Base-by-base conservation (phyloP, 2,329 filamentous ascomycete genomes). In the Pyrenophora graminea region DNA sequence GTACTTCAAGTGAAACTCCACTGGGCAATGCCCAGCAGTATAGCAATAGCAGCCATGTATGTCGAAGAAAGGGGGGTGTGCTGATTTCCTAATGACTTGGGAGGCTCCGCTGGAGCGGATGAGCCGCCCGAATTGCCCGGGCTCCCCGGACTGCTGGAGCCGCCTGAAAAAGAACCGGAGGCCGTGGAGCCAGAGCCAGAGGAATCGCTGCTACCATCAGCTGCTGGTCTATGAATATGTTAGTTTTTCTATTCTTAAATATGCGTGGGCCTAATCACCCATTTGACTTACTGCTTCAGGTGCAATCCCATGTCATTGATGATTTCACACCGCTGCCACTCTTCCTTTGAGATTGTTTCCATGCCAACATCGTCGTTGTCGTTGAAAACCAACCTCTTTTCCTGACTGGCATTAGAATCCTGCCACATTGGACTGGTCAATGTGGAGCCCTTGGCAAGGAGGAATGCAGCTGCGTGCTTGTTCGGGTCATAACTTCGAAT, bases 401-500 rank as follows among this genome's bases (percentile, higher is more conserved):
- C 60, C 9, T 61, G 47, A 1, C 49, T 61, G 2, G 48, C 46
- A n/a, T 54, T 56, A 25, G 62, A 69, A 1, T 51, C 52, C n/a
- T 64, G 53, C 70, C 70, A 72, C 2, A 52, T 55, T 0, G 69
- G 69, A 27, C 60, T 63, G 5, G 46, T 50, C 0, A 71, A 25
- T 42, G 57, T 43, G 6, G 48, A 37, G 2, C 62, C 62, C 5
- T 59, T 58, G 12, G 47, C 19, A 3, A 52, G 37, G 10, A 62
- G 41, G 21, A 63, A 70, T 2, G 62, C 58, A 2, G 54, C 48
- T n/a, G 67, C 67, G 45, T 70, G 62, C 4, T 62, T 70, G 50
- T 79, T 79, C 7, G 73, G 76, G 55, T 72, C 62, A 34, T 72
- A 69, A 15, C 59, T 65, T 17, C 68, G 59, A 37, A 75, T 71